Evolutionary conservation across 2,329 filamentous ascomycete species (phyloP).

Genomic region (Pestalotiopsis sp.): DNA sequence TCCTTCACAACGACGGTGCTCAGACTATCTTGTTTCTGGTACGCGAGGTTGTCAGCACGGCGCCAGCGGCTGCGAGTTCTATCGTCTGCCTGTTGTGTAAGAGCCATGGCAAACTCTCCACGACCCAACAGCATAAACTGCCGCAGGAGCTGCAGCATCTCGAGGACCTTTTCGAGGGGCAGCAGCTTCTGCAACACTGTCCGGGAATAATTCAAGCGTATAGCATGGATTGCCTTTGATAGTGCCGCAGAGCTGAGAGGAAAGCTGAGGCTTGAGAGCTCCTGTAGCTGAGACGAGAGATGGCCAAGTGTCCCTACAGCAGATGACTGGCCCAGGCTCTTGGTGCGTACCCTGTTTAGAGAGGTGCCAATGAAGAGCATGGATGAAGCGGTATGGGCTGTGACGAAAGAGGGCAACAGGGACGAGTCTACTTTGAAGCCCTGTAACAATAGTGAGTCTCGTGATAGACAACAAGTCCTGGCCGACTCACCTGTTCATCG

Average conservation of each 20-base stretch:
- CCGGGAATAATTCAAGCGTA: conserved; percentile 80
- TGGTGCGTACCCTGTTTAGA: conserved; percentile 76
- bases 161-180: conserved; percentile 74
- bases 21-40: conserved; percentile 60
- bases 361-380: conserved; percentile 92
- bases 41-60: conserved; percentile 60
- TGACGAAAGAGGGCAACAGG: conserved; percentile 80
- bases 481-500: conserved; percentile 39
- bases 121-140: conserved; percentile 86
- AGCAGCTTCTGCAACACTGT: conserved; percentile 83
- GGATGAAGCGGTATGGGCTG: conserved; percentile 71
- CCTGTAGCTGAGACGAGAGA: conserved; percentile 68
- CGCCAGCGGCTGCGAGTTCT: conserved; percentile 75
- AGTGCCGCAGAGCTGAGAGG: conserved; percentile 76
- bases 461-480: too few species aligned
- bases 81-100: conserved; percentile 84
- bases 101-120: conserved; percentile 87
- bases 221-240: conserved; percentile 71
- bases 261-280: conserved; percentile 69
- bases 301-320: conserved; percentile 57
- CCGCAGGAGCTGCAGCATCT: conserved; percentile 76
- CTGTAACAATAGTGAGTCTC: conserved; percentile 29
- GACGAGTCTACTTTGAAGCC: conserved; percentile 61
- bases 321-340: conserved; percentile 44
- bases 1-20: conserved; percentile 77